Base-by-base conservation (phyloP, 225 moss, liverwort and hornwort species). In the Pleurozium schreberi region DNA sequence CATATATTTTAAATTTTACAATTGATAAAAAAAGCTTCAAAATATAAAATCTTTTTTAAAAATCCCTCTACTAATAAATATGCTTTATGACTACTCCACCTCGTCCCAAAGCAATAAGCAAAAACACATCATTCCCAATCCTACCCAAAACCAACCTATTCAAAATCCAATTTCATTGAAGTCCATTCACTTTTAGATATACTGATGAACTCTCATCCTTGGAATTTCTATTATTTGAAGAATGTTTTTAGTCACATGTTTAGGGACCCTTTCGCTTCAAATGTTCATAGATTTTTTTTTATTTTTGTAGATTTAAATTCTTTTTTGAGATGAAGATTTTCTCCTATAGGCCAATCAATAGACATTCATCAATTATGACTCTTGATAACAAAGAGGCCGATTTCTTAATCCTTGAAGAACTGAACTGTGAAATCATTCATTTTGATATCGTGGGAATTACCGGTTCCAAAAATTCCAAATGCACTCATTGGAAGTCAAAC, bases 151-250 rank as follows among this genome's bases (percentile, higher is more conserved):
- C 3, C 17, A 28, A 45, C 4, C 9, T 16, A 2, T 73, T 74
- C n/a, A 6, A 18, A 30, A 30, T 45, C 0, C 28, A 47, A 30
- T 47, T 74, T 1, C 0, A 74, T 0, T 30, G 6, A 45, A 47
- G 18, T 47, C 1, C 2, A 47, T 2, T 30, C 6, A 74, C 18
- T 7, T 30, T 73, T 47, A 47, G 3, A 73, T 10, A 43, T 28
- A 45, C 28, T 45, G 16, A 43, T 43, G 15, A 3, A 71, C 6
- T 71, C 6, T 27, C 27, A 71, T 15, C 3, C 16, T 3, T 43
- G 43, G 3, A 28, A 71, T 43, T 27, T 3, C 3, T 16, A 71
- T 4, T 71, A 27, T 43, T 71, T 16, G 8, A 70, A 42, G 25
- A 26, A 70, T 0, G 0, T 8, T 71, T 27, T 16, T 71, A 15